Base-by-base conservation (phyloP, 805 yeast species). In the Candida xyloterini region DNA sequence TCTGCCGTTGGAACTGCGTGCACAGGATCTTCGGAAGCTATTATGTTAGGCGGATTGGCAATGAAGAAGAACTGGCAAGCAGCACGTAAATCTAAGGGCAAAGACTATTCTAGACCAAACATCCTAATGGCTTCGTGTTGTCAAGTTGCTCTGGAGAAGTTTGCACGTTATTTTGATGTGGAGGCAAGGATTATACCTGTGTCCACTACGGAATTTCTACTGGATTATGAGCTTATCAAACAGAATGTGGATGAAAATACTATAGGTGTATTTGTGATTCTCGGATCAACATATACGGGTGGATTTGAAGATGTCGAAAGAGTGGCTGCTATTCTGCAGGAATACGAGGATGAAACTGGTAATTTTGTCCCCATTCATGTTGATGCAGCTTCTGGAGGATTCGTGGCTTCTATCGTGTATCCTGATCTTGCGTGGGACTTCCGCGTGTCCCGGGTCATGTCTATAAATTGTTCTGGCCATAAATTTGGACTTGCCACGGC, bases 241-340 rank as follows among this genome's bases (percentile, higher is more conserved):
- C 79, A 78, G 39, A 66, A 76, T 44, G 69, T 85, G 27, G 96
- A 89, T 62, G 96, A 90, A 60, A 88, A 90, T 67, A 89, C 97
- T 10, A 88, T 89, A 65, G 96, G 96, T 52, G 76, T 86, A 30
- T 89, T 79, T 64, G 95, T 83, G 15, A 88, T 89, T 55, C 57
- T 89, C 51, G 97, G 97, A 1, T 84, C 95, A 7, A 89, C 97
- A 10, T 89, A 84, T 63, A 89, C 96, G 5, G 97, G 97, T 43
- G 89, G 89, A 34, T 88, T 85, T 64, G 96, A 89, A 60, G 76
- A 84, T 38, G 89, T 89, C 28, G 71, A 65, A 46, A 67, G 68
- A 27, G 79, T 87, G 31, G 60, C 77, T 35, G 59, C 72, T n/a
- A 66, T 82, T n/a, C 68, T 89, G 46, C 90, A 83, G 56, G 77